Evolutionary conservation across 176 grass and related monocot genomes (phyloP), one percentile per base, ranked within the genome.

Genomic region (Rhynchospora tenuis): DNA sequence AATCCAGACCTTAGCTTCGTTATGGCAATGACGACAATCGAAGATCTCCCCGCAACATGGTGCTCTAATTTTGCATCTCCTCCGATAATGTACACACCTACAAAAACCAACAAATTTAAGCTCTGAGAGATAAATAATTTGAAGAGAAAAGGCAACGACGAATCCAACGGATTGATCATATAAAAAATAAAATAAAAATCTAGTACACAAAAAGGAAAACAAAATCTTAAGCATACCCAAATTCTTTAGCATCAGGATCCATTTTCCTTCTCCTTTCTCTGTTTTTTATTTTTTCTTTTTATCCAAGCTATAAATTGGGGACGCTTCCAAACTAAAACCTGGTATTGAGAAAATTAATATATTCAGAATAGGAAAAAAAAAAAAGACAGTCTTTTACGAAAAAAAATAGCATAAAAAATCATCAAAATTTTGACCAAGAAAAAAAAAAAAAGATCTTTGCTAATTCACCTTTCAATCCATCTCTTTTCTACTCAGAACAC

Each of bases 11-110:
- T 91, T 97, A 74, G 85, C 87, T 64, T 94, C 88, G 84, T 97
- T 91, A 78, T 97, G 92, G 87, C 94, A 97, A 89, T 97, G 94
- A 45, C 94, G 86, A 83, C 94, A 97, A 55, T 50, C 88, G 83
- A 97, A 97, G 63, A 91, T 86, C 80, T 92, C 87, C 65, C 88
- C 88, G 73, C 94, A 97, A 82, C 94, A 97, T 2, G 94, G 92
- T 45, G 90, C 88, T 75, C 85, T 86, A 57, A 94, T 86, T 81
- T 84, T 88, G 89, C 94, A 97, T 74, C 88, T 59, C 77, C 88
- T 89, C 80, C 31, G 79, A 84, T 97, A 97, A 86, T 94, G 90
- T 57, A 33, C 61, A 85, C 94, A 97, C 45, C 94, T 97, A 83
- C 42, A 66, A 9, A 9, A 43, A 72, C 24, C 24, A 31, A 69